Evolutionary conservation across 208 protist genomes (phyloP).

Genomic region (Blastocrithidia nonstop): DNA sequence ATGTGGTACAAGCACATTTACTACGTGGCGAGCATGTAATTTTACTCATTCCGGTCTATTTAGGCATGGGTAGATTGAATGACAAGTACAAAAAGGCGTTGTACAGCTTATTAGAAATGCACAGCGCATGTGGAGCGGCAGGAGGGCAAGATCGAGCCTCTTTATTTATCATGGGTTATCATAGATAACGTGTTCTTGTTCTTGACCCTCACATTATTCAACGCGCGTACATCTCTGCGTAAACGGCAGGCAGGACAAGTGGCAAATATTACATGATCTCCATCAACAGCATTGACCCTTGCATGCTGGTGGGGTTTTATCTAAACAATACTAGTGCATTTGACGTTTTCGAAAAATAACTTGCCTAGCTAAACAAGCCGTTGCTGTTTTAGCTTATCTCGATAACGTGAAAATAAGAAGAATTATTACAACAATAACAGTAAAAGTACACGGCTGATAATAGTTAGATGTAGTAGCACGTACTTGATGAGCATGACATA

Average conservation of each 20-base stretch:
- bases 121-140: conserved; percentile 32
- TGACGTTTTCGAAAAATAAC: conserved; percentile 16
- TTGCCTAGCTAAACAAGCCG: conserved; percentile 12
- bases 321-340: conserved; percentile 20
- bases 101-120: conserved; percentile 24
- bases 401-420: conserved; percentile 3
- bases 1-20: conserved; percentile 9
- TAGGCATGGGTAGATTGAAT: conserved; percentile 28
- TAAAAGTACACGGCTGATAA: too few relatives aligned
- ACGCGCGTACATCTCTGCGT: conserved; percentile 23
- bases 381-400: conserved; percentile 37
- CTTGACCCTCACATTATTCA: conserved; percentile 67
- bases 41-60: conserved; percentile 39
- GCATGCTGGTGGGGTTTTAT: conserved; percentile 54
- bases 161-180: conserved; percentile 45
- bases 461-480: too few relatives aligned
- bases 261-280: conserved; percentile 5
- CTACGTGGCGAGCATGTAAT: conserved; percentile 12
- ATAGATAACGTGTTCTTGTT: conserved; percentile 30
- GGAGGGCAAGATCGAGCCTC: conserved; percentile 25
- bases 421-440: too few relatives aligned
- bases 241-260: conserved; percentile 6
- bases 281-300: conserved; percentile 12
- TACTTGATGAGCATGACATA: too few relatives aligned
- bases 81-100: conserved; percentile 24